phyloP scores from a whole-genome alignment of 495 filamentous ascomycete genomes.

The Neurospora sp. region DNA sequence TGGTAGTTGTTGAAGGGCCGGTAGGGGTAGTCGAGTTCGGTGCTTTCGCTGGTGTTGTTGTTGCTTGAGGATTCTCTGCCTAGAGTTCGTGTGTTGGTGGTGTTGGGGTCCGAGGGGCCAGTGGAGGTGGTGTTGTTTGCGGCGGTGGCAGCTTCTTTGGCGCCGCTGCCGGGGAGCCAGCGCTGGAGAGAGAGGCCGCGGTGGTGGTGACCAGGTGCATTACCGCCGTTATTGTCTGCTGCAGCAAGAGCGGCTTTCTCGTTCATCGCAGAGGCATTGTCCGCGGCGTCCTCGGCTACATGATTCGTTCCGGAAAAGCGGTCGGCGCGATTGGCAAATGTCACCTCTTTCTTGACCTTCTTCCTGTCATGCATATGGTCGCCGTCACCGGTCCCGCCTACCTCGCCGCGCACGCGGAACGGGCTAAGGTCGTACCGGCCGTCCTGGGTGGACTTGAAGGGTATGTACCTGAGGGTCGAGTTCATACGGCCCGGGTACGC shows the following conservation, averaged over 20 bases:
- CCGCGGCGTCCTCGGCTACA: constrained; percentile 22
- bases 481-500: constrained; percentile 66
- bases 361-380: constrained; percentile 39
- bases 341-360: constrained; percentile 49
- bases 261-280: constrained; percentile 25
- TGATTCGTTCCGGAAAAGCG: neutral
- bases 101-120: constrained; percentile 36
- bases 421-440: constrained; percentile 72
- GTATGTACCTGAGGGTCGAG: constrained; percentile 70
- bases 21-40: constrained; percentile 3
- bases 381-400: constrained; percentile 17
- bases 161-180: constrained; percentile 38
- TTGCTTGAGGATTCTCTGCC: neutral
- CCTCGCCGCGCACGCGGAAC: constrained; percentile 60
- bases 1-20: neutral
- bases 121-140: constrained; percentile 35
- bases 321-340: constrained; percentile 38
- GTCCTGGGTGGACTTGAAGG: constrained; percentile 58
- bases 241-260: constrained; percentile 20
- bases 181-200: constrained; percentile 40
- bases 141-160: constrained; percentile 9
- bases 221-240: neutral
- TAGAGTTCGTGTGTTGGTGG: constrained; percentile 1
- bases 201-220: neutral
- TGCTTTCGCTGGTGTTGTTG: constrained; percentile 9